Evolutionary conservation across 495 filamentous ascomycete genomes (phyloP), one percentile per base, ranked within the genome.

Genomic region (Penicillium goetzii): DNA sequence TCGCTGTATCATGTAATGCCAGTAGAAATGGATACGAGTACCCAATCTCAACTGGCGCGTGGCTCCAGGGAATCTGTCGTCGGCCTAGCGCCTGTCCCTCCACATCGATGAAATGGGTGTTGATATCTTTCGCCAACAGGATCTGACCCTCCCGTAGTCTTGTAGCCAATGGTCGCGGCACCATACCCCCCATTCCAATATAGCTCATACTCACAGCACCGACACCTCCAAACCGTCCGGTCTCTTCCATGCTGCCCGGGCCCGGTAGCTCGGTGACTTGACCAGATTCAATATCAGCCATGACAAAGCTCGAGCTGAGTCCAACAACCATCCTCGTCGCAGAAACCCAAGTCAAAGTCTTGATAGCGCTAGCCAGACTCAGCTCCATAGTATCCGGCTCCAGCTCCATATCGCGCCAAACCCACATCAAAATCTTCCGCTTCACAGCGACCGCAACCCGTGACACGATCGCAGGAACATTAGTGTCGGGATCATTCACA

Each of bases 21-120:
- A 99, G 78, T 43, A 99, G 82, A 70, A 97, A 99, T 0, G 95
- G 95, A 69, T 99, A 97, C 45, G 92, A 96, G 70, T 97, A 98
- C 43, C 93, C 96, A 56, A 99, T 86, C 50, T 89, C 85, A 62
- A 96, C 93, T 2, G 95, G 96, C 1, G 93, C 93, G 56, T 87
- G 81, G 32, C 88, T 85, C 95, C 95, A 99, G 11, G 92, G 93
- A 30, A 98, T 86, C 76, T 97, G 94, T 45, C 91, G 84, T 69
- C 92, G 90, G 21, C 94, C 90, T 3, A 96, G 71, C 1, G 92
- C 83, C 60, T 91, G 92, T 1, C 93, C 96, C 9, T 92, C 83
- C 26, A 85, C 83, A 60, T 96, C 88, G 61, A 97, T 90, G 67
- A 98, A 99, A 45, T 96, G 80, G 1, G 93, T 96, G 70, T 97